Percentiles rank a stretch among this genome's conserved stretches.
Evolutionary conservation across 1,139 yeast species (phyloP).

Genomic region (Hemisphaericaspora subhashii): DNA sequence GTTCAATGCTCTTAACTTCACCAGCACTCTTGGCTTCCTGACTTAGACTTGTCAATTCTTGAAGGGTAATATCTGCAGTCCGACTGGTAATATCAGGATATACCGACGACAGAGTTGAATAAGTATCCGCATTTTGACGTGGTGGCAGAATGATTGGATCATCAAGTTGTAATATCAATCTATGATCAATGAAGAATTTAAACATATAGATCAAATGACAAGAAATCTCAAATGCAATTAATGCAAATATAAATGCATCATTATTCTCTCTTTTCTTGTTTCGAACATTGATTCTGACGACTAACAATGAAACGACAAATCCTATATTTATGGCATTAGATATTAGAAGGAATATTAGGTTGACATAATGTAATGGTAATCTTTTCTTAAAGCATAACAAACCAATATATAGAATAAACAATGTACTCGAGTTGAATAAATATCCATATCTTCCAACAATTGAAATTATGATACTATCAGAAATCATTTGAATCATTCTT

Average conservation of each 20-base stretch:
- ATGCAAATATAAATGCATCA: slow-evolving; percentile 3
- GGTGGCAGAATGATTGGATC: background rate
- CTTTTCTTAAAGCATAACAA: slow-evolving; percentile 9
- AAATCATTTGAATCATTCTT: background rate
- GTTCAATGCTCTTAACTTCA: too few species aligned
- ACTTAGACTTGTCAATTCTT: background rate
- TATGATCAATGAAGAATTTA: slow-evolving; percentile 10
- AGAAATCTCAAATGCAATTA: slow-evolving; percentile 12
- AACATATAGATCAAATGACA: slow-evolving; percentile 8
- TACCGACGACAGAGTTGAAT: slow-evolving; percentile 10
- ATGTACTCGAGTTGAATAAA: slow-evolving; percentile 7
- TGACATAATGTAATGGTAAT: slow-evolving; percentile 11
- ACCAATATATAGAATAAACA: slow-evolving; percentile 4
- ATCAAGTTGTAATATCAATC: slow-evolving; percentile 3
- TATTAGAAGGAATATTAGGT: slow-evolving; percentile 6
- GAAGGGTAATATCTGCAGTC: background rate
- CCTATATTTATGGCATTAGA: slow-evolving; percentile 5
- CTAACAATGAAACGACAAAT: slow-evolving; percentile 6
- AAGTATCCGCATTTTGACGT: background rate
- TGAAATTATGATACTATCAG: slow-evolving; percentile 2
- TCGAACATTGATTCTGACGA: slow-evolving; percentile 2
- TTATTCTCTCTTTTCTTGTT: background rate
- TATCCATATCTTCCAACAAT: slow-evolving; percentile 8
- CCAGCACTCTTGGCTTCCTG: background rate
- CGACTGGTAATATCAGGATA: slow-evolving; percentile 9